phyloP scores from a whole-genome alignment of 176 grass and related monocot species.

The Alopecurus myosuroides region DNA sequence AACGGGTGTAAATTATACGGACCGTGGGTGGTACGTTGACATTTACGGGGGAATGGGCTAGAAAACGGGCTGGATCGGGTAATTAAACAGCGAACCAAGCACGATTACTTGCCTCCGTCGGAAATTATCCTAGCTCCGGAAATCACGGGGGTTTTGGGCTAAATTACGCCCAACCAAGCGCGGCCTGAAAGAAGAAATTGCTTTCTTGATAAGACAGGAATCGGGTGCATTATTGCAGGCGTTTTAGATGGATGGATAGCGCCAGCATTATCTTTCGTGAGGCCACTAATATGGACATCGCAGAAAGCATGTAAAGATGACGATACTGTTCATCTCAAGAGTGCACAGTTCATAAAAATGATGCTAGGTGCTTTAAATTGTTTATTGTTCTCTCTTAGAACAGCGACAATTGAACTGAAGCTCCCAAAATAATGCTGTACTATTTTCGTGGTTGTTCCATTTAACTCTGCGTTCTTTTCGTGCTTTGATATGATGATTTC shows the following conservation, averaged over 20 bases:
- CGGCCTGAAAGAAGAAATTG: background rate
- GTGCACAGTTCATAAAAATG: background rate
- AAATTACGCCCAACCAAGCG: too few relatives aligned
- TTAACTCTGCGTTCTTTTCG: background rate
- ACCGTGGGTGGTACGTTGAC: too few relatives aligned
- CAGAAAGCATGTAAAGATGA: background rate
- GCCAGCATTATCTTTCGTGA: background rate
- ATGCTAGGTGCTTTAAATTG: background rate
- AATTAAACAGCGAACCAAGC: too few relatives aligned
- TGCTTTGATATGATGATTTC: background rate
- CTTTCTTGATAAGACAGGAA: background rate
- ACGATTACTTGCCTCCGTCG: too few relatives aligned
- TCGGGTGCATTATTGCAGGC: conserved; percentile 8
- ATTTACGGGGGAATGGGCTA: too few relatives aligned
- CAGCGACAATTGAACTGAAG: background rate
- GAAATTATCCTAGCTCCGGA: too few relatives aligned
- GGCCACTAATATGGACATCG: background rate
- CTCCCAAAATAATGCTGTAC: background rate
- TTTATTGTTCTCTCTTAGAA: background rate
- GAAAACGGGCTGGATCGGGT: too few relatives aligned
- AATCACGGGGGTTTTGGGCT: too few relatives aligned
- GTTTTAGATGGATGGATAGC: conserved; percentile 3
- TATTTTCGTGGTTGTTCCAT: background rate
- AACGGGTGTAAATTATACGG: too few relatives aligned
- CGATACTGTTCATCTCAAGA: background rate